These are phyloP conservation scores for Vigna radiata DNA, from an alignment of 306 rosid species.

Conservation along the genomic window DNA sequence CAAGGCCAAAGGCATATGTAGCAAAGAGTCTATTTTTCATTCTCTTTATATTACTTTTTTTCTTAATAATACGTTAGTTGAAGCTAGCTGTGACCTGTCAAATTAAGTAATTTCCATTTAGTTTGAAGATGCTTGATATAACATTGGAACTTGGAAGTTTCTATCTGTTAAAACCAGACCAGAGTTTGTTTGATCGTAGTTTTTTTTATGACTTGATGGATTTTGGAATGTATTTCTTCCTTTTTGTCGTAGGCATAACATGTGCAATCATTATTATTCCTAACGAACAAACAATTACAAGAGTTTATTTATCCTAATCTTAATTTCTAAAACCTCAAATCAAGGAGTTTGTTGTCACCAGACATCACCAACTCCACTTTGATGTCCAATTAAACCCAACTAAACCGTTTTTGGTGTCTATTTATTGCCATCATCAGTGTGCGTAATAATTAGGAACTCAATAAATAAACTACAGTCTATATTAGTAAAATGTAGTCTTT, in stretches of 20 bases:
- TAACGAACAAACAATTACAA: conserved; percentile 15
- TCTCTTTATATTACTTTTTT: neutral
- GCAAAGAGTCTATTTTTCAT: neutral
- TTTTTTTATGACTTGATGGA: neutral
- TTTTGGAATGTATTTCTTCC: conserved; percentile 12
- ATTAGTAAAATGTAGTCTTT: neutral
- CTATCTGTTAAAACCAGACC: conserved; percentile 15
- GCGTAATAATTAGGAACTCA: neutral
- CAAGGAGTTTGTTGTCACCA: neutral
- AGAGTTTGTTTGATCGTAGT: neutral
- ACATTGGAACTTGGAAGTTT: neutral
- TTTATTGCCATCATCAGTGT: neutral
- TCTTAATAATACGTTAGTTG: neutral
- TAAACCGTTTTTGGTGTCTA: neutral
- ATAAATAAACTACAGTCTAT: neutral
- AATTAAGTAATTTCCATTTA: neutral
- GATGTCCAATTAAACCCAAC: neutral
- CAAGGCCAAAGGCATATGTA: neutral
- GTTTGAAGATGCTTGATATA: conserved; percentile 1
- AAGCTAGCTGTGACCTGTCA: conserved; percentile 6
- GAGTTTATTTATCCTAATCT: neutral
- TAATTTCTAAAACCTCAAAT: conserved; percentile 32
- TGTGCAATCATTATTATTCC: conserved; percentile 55
- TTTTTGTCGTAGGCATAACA: conserved; percentile 35
- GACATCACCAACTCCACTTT: conserved; percentile 37